A percentile compares a stretch with the other conserved stretches of the same genome.
These are phyloP conservation scores for Podila verticillata DNA, from an alignment of 192 early-diverging fungal species.

Conservation along the genomic window DNA sequence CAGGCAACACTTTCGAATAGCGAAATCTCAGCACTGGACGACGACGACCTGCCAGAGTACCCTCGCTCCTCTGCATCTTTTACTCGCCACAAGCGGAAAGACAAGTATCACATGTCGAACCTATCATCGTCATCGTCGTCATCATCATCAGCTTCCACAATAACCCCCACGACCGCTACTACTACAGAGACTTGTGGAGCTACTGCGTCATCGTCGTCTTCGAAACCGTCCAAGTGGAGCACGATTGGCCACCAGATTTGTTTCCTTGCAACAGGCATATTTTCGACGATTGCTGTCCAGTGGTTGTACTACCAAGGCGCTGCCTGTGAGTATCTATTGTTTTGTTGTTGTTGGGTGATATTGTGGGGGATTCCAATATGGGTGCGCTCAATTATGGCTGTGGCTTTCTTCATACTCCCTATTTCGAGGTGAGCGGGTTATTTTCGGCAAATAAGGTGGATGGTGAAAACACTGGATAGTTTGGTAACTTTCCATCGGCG, in stretches of 20 bases:
- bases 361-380: not conserved
- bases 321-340: constrained; percentile 56
- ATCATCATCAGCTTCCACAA: not conserved
- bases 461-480: too few relatives aligned
- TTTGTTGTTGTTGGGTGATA: not conserved
- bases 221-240: constrained; percentile 35
- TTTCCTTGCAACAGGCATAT: constrained; percentile 61
- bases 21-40: not conserved
- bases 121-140: not conserved
- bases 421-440: too few relatives aligned
- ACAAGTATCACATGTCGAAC: not conserved
- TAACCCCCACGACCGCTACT: not conserved
- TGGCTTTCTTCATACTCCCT: too few relatives aligned
- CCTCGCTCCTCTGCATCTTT: not conserved
- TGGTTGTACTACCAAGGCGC: constrained; percentile 69
- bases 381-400: not conserved
- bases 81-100: not conserved
- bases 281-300: constrained; percentile 61
- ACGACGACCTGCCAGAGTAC: not conserved
- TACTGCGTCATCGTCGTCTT: too few relatives aligned
- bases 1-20: not conserved
- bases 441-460: too few relatives aligned
- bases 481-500: too few relatives aligned
- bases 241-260: constrained; percentile 57
- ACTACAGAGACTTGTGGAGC: too few relatives aligned